These are phyloP conservation scores for Pythium periplocum DNA, from an alignment of 352 stramenopile species.

Conservation along the genomic window DNA sequence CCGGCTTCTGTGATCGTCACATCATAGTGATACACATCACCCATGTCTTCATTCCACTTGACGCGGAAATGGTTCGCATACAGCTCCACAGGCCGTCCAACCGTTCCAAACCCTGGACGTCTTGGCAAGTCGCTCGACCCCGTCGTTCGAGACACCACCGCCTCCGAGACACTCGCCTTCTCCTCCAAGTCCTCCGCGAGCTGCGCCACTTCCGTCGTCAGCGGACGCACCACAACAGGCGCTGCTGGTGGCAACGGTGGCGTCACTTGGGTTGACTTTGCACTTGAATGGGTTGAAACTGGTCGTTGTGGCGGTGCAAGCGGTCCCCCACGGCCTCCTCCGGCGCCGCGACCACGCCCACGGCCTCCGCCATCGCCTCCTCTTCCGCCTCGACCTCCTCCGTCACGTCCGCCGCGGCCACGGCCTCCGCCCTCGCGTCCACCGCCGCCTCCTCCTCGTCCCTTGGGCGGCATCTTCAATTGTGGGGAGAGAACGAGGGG, in stretches of 20 bases:
- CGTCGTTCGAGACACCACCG: slow-evolving; percentile 12
- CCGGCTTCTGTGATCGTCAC: slow-evolving; percentile 50
- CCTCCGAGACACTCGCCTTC: slow-evolving; percentile 30
- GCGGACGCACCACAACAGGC: background rate
- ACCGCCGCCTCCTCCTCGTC: slow-evolving; percentile 4
- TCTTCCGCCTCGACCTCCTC: slow-evolving; percentile 8
- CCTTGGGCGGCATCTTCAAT: slow-evolving; percentile 12
- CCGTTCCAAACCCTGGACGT: slow-evolving; percentile 52
- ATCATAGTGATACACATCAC: slow-evolving; percentile 74
- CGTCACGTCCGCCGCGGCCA: slow-evolving; percentile 6
- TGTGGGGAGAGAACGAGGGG: background rate
- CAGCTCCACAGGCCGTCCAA: slow-evolving; percentile 32
- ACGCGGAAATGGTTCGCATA: slow-evolving; percentile 69
- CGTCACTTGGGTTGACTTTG: background rate
- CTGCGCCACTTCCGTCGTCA: slow-evolving; percentile 5
- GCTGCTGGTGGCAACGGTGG: background rate
- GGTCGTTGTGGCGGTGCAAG: background rate
- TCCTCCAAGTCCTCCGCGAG: slow-evolving; percentile 30
- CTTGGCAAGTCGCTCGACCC: slow-evolving; percentile 33
- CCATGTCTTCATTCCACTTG: slow-evolving; percentile 27
- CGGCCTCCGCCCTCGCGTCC: background rate
- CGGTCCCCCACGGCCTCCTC: slow-evolving; percentile 3
- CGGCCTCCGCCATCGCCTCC: slow-evolving; percentile 7
- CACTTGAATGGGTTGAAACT: background rate
- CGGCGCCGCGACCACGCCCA: slow-evolving; percentile 4